phyloP scores from a whole-genome alignment of 169 alveolate genomes.

The Eimeria acervulina region DNA sequence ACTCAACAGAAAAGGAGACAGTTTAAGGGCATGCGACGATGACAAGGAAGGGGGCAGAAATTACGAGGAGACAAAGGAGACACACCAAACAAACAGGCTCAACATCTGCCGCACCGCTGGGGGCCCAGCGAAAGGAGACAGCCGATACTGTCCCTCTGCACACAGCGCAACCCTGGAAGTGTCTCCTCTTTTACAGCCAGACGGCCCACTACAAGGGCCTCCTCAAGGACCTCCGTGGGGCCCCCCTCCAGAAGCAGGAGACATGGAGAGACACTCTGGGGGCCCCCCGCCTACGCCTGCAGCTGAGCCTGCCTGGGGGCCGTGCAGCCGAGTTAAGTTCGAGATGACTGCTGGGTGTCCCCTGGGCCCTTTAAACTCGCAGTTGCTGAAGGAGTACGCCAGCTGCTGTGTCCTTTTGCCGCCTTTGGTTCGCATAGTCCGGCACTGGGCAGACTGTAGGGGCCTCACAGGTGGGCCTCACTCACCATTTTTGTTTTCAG shows the following conservation, averaged over 20 bases:
- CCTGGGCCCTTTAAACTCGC: slow-evolving; percentile 31
- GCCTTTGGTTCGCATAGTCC: background rate
- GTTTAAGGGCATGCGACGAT: background rate
- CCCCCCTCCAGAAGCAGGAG: background rate
- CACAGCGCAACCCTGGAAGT: background rate
- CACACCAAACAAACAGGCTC: background rate
- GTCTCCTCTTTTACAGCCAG: background rate
- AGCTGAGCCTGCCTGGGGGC: background rate
- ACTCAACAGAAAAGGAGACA: background rate
- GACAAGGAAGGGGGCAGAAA: background rate
- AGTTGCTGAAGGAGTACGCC: background rate
- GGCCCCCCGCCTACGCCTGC: background rate
- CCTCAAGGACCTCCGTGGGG: background rate
- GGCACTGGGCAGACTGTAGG: slow-evolving; percentile 61
- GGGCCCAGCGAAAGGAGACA: background rate
- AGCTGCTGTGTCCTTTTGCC: background rate
- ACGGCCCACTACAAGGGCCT: background rate
- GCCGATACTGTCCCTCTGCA: background rate
- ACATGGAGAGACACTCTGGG: background rate
- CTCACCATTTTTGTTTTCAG: background rate
- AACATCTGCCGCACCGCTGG: background rate
- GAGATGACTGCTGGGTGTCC: slow-evolving; percentile 26
- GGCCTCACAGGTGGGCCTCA: slow-evolving; percentile 41
- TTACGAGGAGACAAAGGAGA: background rate
- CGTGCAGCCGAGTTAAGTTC: background rate